Evolutionary conservation across 2,329 filamentous ascomycete species (phyloP).

Genomic region (Aureobasidium melanogenum): DNA sequence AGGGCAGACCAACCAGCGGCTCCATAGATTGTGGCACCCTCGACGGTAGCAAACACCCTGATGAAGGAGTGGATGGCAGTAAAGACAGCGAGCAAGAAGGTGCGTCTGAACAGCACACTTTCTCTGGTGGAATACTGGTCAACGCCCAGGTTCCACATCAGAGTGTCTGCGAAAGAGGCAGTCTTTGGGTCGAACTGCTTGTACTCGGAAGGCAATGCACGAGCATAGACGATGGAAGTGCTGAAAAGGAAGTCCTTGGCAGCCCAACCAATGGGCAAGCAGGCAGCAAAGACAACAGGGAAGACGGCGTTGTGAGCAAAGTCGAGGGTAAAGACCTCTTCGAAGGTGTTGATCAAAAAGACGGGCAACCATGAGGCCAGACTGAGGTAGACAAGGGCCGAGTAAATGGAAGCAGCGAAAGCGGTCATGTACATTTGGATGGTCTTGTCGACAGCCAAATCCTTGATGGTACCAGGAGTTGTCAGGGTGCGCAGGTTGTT

Average conservation of each 20-base stretch:
- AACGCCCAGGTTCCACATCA: conserved; percentile 58
- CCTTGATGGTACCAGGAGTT: conserved; percentile 30
- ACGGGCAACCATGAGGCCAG: conserved; percentile 62
- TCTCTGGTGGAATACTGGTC: conserved; percentile 57
- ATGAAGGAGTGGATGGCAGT: conserved; percentile 50
- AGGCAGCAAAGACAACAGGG: conserved; percentile 37
- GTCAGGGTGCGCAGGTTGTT: conserved; percentile 34
- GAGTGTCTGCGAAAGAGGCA: conserved; percentile 59
- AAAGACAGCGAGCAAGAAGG: conserved; percentile 38
- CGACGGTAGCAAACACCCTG: conserved; percentile 56
- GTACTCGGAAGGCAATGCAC: conserved; percentile 32
- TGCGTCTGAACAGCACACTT: conserved; percentile 47
- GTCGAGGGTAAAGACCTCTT: conserved; percentile 59
- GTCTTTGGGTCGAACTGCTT: conserved; percentile 54
- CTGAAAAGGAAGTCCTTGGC: conserved; percentile 71
- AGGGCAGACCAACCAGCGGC: conserved; percentile 63
- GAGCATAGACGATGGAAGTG: conserved; percentile 44
- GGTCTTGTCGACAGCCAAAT: conserved; percentile 49
- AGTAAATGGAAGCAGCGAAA: conserved; percentile 65
- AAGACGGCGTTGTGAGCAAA: conserved; percentile 56
- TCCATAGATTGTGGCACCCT: conserved; percentile 60
- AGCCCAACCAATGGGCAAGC: conserved; percentile 62
- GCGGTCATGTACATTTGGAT: conserved; percentile 58
- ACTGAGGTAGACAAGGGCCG: conserved; percentile 59
- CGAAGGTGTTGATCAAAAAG: conserved; percentile 67